Percentiles rank a stretch among this genome's conserved stretches.
These are phyloP conservation scores for Eucalyptus viminalis DNA, from an alignment of 345 rosid genomes.

Conservation along the genomic window DNA sequence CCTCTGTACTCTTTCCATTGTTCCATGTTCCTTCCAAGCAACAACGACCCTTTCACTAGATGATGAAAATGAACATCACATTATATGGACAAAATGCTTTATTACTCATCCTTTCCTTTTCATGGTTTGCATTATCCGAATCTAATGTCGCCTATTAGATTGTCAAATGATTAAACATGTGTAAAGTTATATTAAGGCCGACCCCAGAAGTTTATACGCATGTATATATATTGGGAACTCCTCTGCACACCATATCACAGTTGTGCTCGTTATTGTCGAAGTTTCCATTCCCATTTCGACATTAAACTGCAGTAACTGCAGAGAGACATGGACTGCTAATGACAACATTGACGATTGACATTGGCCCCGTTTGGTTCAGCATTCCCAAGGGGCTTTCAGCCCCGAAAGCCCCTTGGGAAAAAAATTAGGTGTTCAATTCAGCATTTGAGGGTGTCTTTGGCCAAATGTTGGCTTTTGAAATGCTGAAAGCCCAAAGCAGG, in stretches of 20 bases:
- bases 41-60: not conserved
- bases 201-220: too few species aligned
- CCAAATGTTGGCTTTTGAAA: too few species aligned
- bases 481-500: too few species aligned
- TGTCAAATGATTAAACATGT: not conserved
- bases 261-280: not conserved
- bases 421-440: too few species aligned
- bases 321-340: not conserved
- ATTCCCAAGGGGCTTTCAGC: too few species aligned
- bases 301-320: not conserved
- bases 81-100: not conserved
- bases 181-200: too few species aligned
- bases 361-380: too few species aligned
- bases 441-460: too few species aligned
- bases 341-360: not conserved
- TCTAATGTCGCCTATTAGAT: not conserved
- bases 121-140: fast-evolving
- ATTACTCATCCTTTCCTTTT: not conserved
- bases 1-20: not conserved
- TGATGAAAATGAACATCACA: not conserved
- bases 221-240: too few species aligned
- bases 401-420: too few species aligned
- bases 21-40: not conserved
- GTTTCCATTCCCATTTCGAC: not conserved
- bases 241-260: too few species aligned